Conservation (phyloP, 176 grass and related monocot genomes). For the Elaeis guineensis region DNA sequence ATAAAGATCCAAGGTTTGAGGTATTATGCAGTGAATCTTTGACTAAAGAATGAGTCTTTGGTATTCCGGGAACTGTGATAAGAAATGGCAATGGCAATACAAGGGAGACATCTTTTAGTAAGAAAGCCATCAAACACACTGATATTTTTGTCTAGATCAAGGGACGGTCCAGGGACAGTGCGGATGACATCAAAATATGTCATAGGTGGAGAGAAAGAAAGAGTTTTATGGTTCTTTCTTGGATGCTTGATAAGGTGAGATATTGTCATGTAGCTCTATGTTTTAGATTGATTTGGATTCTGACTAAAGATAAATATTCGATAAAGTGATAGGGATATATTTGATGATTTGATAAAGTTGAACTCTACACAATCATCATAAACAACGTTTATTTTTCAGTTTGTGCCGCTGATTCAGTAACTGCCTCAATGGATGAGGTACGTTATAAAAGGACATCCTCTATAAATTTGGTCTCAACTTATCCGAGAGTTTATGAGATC, state of each 20-base stretch:
- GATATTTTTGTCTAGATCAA: background rate
- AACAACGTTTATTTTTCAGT: too few species aligned
- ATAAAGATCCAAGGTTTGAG: slow-evolving; percentile 46
- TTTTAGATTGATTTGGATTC: too few species aligned
- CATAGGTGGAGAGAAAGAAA: background rate
- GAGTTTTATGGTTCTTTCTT: background rate
- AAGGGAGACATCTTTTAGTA: slow-evolving; percentile 22
- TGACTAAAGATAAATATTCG: too few species aligned
- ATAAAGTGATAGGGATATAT: too few species aligned
- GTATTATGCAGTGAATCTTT: slow-evolving; percentile 44
- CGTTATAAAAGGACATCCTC: too few species aligned
- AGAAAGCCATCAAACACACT: slow-evolving; percentile 15
- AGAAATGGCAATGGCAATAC: slow-evolving; percentile 23
- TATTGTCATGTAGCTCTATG: background rate
- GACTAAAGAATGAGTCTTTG: slow-evolving; percentile 35
- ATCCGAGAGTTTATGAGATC: too few species aligned
- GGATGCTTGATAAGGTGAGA: background rate
- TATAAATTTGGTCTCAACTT: too few species aligned
- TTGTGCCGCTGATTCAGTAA: too few species aligned
- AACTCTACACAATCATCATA: too few species aligned
- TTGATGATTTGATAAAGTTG: too few species aligned
- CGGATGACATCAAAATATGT: background rate
- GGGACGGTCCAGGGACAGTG: too few species aligned
- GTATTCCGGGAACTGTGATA: slow-evolving; percentile 14
- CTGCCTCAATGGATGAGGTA: too few species aligned